A percentile compares a stretch with the other conserved stretches of the same genome.
phyloP scores from a whole-genome alignment of 495 filamentous ascomycete species.

The Trypethelium eluteriae region DNA sequence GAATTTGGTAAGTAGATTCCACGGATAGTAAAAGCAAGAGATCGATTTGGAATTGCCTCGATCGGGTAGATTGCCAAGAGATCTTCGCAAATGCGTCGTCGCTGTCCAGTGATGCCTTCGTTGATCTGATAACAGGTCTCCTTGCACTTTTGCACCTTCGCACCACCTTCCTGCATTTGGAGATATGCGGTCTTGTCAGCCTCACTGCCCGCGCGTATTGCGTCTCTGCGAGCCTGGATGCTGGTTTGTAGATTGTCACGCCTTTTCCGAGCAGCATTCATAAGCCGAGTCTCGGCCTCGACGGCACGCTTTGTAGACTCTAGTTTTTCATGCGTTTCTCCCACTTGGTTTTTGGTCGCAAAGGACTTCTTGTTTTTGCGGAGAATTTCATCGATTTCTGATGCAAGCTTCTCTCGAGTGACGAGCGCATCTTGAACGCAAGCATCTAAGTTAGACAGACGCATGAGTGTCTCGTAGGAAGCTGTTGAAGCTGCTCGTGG shows the following conservation, averaged over 20 bases:
- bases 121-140: constrained; percentile 49
- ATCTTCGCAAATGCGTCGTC: constrained; percentile 78
- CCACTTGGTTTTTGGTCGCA: constrained; percentile 44
- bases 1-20: constrained; percentile 71
- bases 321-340: constrained; percentile 57
- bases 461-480: constrained; percentile 87
- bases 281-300: constrained; percentile 51
- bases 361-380: constrained; percentile 43
- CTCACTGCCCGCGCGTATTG: constrained; percentile 56
- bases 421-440: constrained; percentile 85
- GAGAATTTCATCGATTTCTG: constrained; percentile 70
- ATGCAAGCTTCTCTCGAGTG: constrained; percentile 63
- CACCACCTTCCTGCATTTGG: constrained; percentile 47
- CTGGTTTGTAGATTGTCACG: constrained; percentile 58
- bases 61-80: constrained; percentile 73
- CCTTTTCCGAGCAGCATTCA: constrained; percentile 53
- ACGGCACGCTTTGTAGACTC: constrained; percentile 54
- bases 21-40: constrained; percentile 72
- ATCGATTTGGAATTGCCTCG: constrained; percentile 50
- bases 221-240: constrained; percentile 54
- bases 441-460: constrained; percentile 78
- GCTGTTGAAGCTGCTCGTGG: constrained; percentile 49
- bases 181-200: constrained; percentile 36
- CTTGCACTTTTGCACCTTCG: constrained; percentile 43
- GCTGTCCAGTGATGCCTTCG: constrained; percentile 66